Evolutionary conservation across 1,284 basidiomycete genomes (phyloP).

Genomic region (Ceraceosorus guamensis): DNA sequence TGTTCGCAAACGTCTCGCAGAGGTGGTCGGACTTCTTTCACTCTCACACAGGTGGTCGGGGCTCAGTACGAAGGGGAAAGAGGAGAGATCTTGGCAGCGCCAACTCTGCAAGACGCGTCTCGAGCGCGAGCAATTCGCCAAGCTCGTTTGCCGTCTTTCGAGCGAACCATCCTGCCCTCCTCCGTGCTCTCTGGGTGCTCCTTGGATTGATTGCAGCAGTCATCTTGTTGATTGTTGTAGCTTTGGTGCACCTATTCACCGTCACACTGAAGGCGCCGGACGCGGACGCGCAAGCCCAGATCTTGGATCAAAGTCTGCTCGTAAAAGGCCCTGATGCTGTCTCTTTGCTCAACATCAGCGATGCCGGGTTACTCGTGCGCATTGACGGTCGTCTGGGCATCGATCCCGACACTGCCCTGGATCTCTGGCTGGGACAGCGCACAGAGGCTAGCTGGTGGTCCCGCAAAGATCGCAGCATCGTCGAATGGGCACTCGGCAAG

Average conservation of each 20-base stretch:
- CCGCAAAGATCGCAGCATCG: slow-evolving; percentile 28
- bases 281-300: slow-evolving; percentile 22
- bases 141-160: background rate
- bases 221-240: slow-evolving; percentile 22
- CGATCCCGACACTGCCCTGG: slow-evolving; percentile 33
- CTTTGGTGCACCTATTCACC: slow-evolving; percentile 23
- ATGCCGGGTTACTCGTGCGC: slow-evolving; percentile 29
- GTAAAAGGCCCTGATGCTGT: slow-evolving; percentile 36
- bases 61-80: background rate
- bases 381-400: slow-evolving; percentile 38
- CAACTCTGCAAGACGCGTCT: background rate
- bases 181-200: slow-evolving; percentile 11
- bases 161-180: background rate
- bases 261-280: slow-evolving; percentile 26
- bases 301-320: slow-evolving; percentile 29
- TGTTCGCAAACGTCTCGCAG: background rate
- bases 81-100: background rate
- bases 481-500: slow-evolving; percentile 39
- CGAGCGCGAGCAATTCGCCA: background rate
- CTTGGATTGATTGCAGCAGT: slow-evolving; percentile 19
- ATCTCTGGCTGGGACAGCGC: slow-evolving; percentile 33
- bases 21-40: no score
- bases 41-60: background rate
- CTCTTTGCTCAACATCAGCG: slow-evolving; percentile 31
- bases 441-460: slow-evolving; percentile 26